phyloP scores from a whole-genome alignment of 2,329 filamentous ascomycete species.

The Alternaria sp. region DNA sequence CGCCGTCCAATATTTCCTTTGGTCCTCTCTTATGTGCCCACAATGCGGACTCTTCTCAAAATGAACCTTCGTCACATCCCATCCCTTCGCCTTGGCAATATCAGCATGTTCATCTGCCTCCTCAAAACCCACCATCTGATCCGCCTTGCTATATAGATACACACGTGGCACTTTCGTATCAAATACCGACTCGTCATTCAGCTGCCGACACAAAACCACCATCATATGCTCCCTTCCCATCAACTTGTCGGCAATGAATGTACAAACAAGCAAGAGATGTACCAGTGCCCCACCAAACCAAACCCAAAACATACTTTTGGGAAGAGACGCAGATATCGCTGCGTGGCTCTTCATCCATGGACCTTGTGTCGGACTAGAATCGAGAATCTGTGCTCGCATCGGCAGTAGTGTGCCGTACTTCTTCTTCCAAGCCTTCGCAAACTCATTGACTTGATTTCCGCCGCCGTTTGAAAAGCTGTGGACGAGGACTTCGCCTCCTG shows the following conservation, averaged over 20 bases:
- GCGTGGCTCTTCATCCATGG: constrained; percentile 42
- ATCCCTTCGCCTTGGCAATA: constrained; percentile 60
- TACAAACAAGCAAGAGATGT: constrained; percentile 37
- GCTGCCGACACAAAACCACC: constrained; percentile 36
- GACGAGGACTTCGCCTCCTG: constrained; percentile 40
- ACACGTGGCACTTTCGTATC: constrained; percentile 55
- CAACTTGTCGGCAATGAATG: constrained; percentile 29
- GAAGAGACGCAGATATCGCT: constrained; percentile 42
- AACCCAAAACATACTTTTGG: constrained; percentile 33
- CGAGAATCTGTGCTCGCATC: constrained; percentile 44
- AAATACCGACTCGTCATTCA: constrained; percentile 44
- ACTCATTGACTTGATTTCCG: constrained; percentile 44
- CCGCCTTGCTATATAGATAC: constrained; percentile 68
- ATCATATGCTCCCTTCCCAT: constrained; percentile 37
- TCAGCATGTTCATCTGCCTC: constrained; percentile 66
- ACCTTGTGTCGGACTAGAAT: constrained; percentile 47
- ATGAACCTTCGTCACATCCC: constrained; percentile 58
- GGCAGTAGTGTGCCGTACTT: constrained; percentile 31
- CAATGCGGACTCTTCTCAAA: constrained; percentile 70
- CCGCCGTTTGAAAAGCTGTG: constrained; percentile 52
- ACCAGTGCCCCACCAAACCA: constrained; percentile 39
- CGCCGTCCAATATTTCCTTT: constrained; percentile 65
- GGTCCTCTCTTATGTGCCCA: constrained; percentile 67
- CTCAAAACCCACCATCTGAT: constrained; percentile 64
- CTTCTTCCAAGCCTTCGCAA: constrained; percentile 44